These are phyloP conservation scores for Saccharomycopsis selenospora DNA, from an alignment of 805 yeast species.

Conservation along the genomic window DNA sequence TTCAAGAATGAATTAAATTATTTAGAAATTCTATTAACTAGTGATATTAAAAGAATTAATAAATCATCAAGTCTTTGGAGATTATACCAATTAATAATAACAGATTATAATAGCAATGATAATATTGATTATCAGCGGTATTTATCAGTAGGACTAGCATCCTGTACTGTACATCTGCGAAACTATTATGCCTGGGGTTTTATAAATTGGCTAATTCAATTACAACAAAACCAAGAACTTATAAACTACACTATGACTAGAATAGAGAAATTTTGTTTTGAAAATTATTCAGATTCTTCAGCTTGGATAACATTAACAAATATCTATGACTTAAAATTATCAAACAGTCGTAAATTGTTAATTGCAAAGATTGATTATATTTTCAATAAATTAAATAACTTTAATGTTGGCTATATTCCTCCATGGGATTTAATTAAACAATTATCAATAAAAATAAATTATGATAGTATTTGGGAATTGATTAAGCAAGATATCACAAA, in stretches of 20 bases:
- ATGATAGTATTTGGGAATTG: neutral
- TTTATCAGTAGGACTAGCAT: conserved; percentile 3
- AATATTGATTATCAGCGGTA: neutral
- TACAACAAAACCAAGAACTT: no score
- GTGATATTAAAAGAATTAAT: conserved; percentile 27
- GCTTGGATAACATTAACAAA: neutral
- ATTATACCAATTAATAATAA: conserved; percentile 22
- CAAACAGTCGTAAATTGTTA: no score
- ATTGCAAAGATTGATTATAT: neutral
- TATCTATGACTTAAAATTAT: no score
- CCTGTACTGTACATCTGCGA: conserved; percentile 13
- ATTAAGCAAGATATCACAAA: neutral
- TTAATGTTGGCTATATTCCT: neutral
- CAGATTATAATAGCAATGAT: neutral
- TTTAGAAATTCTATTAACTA: conserved; percentile 23
- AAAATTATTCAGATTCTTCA: neutral
- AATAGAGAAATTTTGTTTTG: neutral
- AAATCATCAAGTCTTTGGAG: conserved; percentile 32
- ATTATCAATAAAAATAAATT: neutral
- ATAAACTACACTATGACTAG: no score
- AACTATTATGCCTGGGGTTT: conserved; percentile 21
- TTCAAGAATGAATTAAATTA: conserved; percentile 7
- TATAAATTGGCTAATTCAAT: conserved; percentile 11
- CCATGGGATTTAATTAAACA: neutral
- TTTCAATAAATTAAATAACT: neutral